A percentile compares a stretch with the other conserved stretches of the same genome.
These are phyloP conservation scores for Linnemannia elongata DNA, from an alignment of 192 early-diverging fungal species.

Conservation along the genomic window DNA sequence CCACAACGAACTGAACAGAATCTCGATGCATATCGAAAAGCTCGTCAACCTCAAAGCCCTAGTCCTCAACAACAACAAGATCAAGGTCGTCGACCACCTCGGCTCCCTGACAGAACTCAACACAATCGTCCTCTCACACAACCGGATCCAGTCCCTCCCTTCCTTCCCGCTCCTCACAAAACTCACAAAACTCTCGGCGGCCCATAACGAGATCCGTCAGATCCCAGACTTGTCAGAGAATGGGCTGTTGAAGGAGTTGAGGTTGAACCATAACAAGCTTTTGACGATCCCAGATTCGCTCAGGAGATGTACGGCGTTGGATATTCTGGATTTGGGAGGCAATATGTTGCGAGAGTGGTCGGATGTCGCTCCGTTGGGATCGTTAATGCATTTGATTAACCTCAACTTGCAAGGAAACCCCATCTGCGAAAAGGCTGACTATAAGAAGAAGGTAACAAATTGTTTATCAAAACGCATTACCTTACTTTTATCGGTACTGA, in stretches of 20 bases:
- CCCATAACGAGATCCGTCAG: constrained; percentile 77
- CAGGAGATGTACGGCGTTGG: constrained; percentile 65
- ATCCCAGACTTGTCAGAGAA: constrained; percentile 77
- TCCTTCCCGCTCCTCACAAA: constrained; percentile 67
- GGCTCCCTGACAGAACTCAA: constrained; percentile 69
- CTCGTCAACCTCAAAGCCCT: constrained; percentile 80
- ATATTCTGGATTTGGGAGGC: constrained; percentile 81
- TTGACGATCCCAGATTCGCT: constrained; percentile 69
- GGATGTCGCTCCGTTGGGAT: constrained; percentile 69
- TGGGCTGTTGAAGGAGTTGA: constrained; percentile 75
- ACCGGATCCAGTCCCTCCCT: constrained; percentile 72
- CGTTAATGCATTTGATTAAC: constrained; percentile 68
- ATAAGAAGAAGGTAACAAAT: constrained; percentile 65
- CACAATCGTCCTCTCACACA: constrained; percentile 88
- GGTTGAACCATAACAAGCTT: constrained; percentile 85
- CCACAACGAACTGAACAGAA: constrained; percentile 73
- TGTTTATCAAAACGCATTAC: too few species aligned
- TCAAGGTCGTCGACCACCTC: constrained; percentile 76
- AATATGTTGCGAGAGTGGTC: constrained; percentile 75
- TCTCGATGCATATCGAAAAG: constrained; percentile 68
- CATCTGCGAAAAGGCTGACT: constrained; percentile 64
- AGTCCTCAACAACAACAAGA: constrained; percentile 83
- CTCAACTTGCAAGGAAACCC: constrained; percentile 82
- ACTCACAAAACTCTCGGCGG: constrained; percentile 82
- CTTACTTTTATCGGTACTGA: not conserved